Evolutionary conservation across 106 monocot species (phyloP), one percentile per base, ranked within the genome.

Genomic region (Phalaenopsis equestris): DNA sequence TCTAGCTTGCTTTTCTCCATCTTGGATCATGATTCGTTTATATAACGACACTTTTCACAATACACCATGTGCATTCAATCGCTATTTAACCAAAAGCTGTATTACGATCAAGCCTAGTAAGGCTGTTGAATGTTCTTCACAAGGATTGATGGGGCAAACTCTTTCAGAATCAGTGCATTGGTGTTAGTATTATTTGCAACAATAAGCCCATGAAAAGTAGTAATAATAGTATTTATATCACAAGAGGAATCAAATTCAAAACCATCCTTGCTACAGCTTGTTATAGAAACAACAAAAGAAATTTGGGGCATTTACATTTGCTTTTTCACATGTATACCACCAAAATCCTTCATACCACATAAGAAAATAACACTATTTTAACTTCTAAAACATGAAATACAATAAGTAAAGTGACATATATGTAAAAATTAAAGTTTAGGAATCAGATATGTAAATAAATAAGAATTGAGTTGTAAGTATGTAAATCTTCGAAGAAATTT

Each of bases 131-230:
- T 90, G 84, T 95, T 95, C 79, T 92, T 92, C 61, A 81, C 87
- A 46, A 90, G 90, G 56, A 95, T 92, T 1, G 95, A 95, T 72
- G 92, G 95, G 70, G 92, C 92, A 47, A 90, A 95, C 79, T 95
- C 95, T 76, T 92, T 95, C 67, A 95, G 78, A 79, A 95, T 92
- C 18, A 95, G 79, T 41, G 94, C 94, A 82, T 95, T 95, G 42
- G 92, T 96, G 83, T 96, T 96, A 42, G 95, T 91, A 8, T 91
- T 91, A 64, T 95, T 95, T 46, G 96, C 96, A 6, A 96, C 93
- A 37, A 96, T 88, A 79, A 96, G 77, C 39, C 93, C 96, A 91
- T 96, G 82, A 43, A 85, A 16, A 77, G 72, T n/a, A 79, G 17
- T 4, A 81, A 6, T 8, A 46, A 68, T 52, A 30, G 0, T 30